Evolutionary conservation across 192 early-diverging fungal genomes (phyloP).

Genomic region (Chytriomyces sp.): DNA sequence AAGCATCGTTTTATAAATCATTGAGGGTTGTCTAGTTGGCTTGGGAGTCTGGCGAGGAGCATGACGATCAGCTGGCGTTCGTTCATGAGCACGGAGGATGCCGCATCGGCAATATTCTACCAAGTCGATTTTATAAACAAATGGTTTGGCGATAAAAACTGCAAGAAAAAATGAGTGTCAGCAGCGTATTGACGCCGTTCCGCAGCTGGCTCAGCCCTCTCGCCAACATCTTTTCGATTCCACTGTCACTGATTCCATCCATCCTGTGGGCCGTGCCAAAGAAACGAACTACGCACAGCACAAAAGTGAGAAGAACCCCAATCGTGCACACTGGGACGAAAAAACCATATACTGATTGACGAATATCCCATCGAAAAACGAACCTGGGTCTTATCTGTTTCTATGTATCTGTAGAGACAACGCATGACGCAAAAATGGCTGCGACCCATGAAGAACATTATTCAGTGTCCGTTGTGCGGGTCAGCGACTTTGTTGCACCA

Average conservation of each 20-base stretch:
- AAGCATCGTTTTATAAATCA: no score
- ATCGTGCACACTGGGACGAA: background rate
- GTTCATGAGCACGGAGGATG: no score
- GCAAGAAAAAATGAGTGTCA: background rate
- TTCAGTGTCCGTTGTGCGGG: slow-evolving; percentile 79
- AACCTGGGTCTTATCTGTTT: slow-evolving; percentile 50
- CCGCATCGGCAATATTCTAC: no score
- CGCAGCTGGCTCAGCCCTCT: slow-evolving; percentile 12
- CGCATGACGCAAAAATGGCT: slow-evolving; percentile 55
- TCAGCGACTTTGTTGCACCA: slow-evolving; percentile 75
- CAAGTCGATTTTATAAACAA: no score
- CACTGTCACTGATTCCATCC: slow-evolving; percentile 49
- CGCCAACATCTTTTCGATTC: slow-evolving; percentile 4
- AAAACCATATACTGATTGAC: background rate
- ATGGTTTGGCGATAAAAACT: no score
- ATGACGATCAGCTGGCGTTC: no score
- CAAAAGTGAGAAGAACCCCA: slow-evolving; percentile 61
- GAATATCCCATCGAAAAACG: slow-evolving; percentile 41
- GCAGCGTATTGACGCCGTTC: background rate
- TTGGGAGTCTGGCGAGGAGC: no score
- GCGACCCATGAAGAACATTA: slow-evolving; percentile 49
- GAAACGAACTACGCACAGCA: slow-evolving; percentile 90
- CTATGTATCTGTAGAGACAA: slow-evolving; percentile 33
- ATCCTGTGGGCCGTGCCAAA: slow-evolving; percentile 88
- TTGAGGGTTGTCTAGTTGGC: no score